Base-by-base conservation (phyloP, 225 moss, liverwort and hornwort genomes). In the Takakia lepidozioides region DNA sequence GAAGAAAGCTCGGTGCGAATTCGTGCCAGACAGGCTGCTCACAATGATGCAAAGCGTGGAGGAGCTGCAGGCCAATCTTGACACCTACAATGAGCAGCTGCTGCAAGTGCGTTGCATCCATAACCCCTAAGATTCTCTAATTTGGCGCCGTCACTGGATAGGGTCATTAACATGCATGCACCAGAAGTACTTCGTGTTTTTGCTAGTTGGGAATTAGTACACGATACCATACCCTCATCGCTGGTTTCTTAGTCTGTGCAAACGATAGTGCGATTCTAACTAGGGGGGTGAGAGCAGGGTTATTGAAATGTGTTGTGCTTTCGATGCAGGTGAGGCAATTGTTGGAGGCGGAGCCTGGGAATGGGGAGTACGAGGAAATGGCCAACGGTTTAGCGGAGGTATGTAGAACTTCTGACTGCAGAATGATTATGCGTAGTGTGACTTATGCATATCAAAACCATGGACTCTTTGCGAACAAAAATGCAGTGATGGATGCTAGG, bases 71-170 rank as follows among this genome's bases (percentile, higher is more conserved):
- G 80, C 62, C 49, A 98, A 98, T 67, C 67, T 98, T 41, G 63
- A 63, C 45, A 81, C 80, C 2, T 98, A 91, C 65, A 75, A 81
- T 68, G 87, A 91, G 83, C 91, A 91, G 81, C 83, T 98, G 41
- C 73, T 69, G 25, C 98, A 91, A 60, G 93, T 86, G 69, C 20
- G 75, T 64, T 14, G 3, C 17, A 4, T 25, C 23, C 23, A 21
- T 8, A 19, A 9, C 22, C 43, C 19, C 1, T 13, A 45, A 6
- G 48, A 4, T 2, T 37, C n/a, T n/a, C n/a, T n/a, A n/a, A n/a
- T n/a, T n/a, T n/a, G n/a, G n/a, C n/a, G n/a, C n/a, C n/a, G n/a
- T n/a, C n/a, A n/a, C n/a, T n/a, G n/a, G n/a, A n/a, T n/a, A n/a
- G n/a, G n/a, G n/a, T n/a, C n/a, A n/a, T n/a, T n/a, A n/a, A n/a